Evolutionary conservation across 1,284 basidiomycete genomes (phyloP).

Genomic region (Cutaneotrichosporon sp.): DNA sequence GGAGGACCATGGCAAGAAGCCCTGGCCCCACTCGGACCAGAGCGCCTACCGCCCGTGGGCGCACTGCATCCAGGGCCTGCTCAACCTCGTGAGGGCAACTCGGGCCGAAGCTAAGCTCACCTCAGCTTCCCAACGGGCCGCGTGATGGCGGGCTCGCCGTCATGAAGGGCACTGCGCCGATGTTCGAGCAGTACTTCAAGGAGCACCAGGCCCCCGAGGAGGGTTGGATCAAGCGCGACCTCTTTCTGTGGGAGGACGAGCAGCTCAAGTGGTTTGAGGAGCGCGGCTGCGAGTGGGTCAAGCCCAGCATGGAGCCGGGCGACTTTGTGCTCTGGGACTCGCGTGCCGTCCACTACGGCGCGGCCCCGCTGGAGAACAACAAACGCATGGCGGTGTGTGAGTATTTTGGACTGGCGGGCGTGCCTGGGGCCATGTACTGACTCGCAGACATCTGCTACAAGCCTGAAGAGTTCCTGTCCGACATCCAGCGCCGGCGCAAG

Average conservation of each 20-base stretch:
- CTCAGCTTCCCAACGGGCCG: slow-evolving; percentile 33
- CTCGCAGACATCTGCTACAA: slow-evolving; percentile 3
- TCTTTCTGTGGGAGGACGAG: slow-evolving; percentile 15
- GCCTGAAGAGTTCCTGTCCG: not conserved
- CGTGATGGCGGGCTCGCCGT: slow-evolving; percentile 55
- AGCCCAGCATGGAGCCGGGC: slow-evolving; percentile 35
- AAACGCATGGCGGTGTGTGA: not conserved
- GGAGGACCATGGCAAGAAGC: not conserved
- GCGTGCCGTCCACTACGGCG: not conserved
- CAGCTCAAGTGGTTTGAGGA: slow-evolving; percentile 39
- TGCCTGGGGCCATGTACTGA: too few relatives aligned
- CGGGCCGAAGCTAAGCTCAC: too few relatives aligned
- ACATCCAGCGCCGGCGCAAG: not conserved
- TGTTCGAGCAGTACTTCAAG: slow-evolving; percentile 50
- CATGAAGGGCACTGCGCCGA: slow-evolving; percentile 43
- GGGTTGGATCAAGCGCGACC: not conserved
- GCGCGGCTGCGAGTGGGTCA: slow-evolving; percentile 38
- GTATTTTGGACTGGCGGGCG: too few relatives aligned
- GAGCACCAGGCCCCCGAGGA: slow-evolving; percentile 12
- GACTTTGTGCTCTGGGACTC: slow-evolving; percentile 40
- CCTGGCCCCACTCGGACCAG: slow-evolving; percentile 32
- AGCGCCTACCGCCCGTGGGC: slow-evolving; percentile 44
- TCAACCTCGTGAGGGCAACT: slow-evolving; percentile 50
- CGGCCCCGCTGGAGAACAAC: not conserved
- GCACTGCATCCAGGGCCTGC: slow-evolving; percentile 54